Conservation (phyloP, 352 stramenopile species). For the Elongisporangium anandrum region DNA sequence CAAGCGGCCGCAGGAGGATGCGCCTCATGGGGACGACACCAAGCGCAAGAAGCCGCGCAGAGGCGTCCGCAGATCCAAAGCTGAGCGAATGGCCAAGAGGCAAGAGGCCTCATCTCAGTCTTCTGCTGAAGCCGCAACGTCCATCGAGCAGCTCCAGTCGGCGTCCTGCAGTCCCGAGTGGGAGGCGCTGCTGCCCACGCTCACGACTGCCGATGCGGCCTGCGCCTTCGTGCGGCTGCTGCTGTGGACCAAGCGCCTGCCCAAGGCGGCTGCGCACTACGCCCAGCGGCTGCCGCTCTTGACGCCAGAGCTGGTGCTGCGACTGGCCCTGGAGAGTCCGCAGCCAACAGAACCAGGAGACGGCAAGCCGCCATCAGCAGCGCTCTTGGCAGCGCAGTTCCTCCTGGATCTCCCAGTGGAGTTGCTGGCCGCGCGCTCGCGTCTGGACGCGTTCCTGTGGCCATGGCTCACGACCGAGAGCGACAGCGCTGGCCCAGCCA, state of each 20-base stretch:
- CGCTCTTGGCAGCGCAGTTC: slow-evolving; percentile 48
- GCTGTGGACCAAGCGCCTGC: slow-evolving; percentile 28
- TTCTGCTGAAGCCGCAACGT: background rate
- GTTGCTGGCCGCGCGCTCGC: slow-evolving; percentile 23
- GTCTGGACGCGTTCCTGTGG: slow-evolving; percentile 48
- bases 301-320: slow-evolving; percentile 23
- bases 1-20: background rate
- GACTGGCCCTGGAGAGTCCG: slow-evolving; percentile 1
- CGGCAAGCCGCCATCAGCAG: background rate
- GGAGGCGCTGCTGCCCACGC: slow-evolving; percentile 38
- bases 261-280: slow-evolving; percentile 63
- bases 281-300: slow-evolving; percentile 41
- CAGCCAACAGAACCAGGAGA: background rate
- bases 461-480: slow-evolving; percentile 33
- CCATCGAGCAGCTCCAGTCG: slow-evolving; percentile 13
- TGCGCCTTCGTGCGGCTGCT: slow-evolving; percentile 30
- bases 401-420: slow-evolving; percentile 38
- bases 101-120: slow-evolving; percentile 1
- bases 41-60: slow-evolving; percentile 22
- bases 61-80: slow-evolving; percentile 41
- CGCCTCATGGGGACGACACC: background rate
- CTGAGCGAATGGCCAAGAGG: slow-evolving; percentile 34
- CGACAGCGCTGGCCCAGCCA: slow-evolving; percentile 3
- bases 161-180: slow-evolving; percentile 35
- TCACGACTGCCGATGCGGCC: slow-evolving; percentile 19